Conservation (phyloP, 1,284 basidiomycete species). For the Naganishia liquefaciens region DNA sequence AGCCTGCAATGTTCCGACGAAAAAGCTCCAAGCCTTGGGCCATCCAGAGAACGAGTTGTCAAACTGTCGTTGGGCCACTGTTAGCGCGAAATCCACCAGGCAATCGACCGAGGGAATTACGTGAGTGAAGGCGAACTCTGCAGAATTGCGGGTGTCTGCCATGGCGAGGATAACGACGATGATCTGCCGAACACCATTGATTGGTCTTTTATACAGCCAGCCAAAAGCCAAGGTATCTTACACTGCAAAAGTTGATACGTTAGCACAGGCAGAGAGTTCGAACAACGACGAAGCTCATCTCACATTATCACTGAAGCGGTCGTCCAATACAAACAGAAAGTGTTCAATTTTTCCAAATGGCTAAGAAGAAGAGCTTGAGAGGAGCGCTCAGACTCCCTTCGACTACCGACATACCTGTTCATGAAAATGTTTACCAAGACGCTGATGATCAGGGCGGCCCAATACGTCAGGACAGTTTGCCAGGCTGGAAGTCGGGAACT, state of each 20-base stretch:
- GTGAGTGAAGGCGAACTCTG: slow-evolving; percentile 50
- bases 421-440: slow-evolving; percentile 53
- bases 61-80: slow-evolving; percentile 43
- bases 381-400: slow-evolving; percentile 15
- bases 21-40: slow-evolving; percentile 53
- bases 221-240: background rate
- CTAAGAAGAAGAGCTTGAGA: slow-evolving; percentile 29
- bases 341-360: slow-evolving; percentile 51
- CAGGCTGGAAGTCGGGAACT: slow-evolving; percentile 40
- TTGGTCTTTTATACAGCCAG: background rate
- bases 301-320: slow-evolving; percentile 53
- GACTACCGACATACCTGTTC: slow-evolving; percentile 43
- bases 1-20: slow-evolving; percentile 53
- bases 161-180: slow-evolving; percentile 54
- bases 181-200: slow-evolving; percentile 41
- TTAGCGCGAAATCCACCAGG: background rate
- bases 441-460: slow-evolving; percentile 52
- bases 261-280: background rate
- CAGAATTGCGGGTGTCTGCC: slow-evolving; percentile 52
- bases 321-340: slow-evolving; percentile 55
- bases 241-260: background rate
- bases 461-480: slow-evolving; percentile 55
- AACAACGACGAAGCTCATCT: slow-evolving; percentile 24
- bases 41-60: slow-evolving; percentile 51
- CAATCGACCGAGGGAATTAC: slow-evolving; percentile 35